These are phyloP conservation scores for Epichloe gansuensis DNA, from an alignment of 2,329 filamentous ascomycete genomes.

Conservation along the genomic window DNA sequence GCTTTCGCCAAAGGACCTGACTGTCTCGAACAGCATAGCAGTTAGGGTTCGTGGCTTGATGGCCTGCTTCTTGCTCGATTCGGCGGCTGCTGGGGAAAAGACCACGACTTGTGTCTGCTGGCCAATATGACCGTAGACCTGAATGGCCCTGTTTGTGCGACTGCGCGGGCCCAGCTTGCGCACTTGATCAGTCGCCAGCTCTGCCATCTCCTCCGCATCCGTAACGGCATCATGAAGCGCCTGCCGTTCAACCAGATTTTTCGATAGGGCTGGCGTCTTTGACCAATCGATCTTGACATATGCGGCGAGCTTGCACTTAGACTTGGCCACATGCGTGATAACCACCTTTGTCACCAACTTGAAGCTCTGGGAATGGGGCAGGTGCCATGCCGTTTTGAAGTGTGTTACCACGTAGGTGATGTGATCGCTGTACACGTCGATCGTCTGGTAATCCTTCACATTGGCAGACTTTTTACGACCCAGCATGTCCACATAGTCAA, in stretches of 20 bases:
- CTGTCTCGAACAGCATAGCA: conserved; percentile 58
- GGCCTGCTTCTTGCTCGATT: conserved; percentile 39
- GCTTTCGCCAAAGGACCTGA: conserved; percentile 62
- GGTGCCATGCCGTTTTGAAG: conserved; percentile 60
- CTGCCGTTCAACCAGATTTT: conserved; percentile 50
- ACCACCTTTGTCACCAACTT: conserved; percentile 80
- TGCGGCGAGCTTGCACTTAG: conserved; percentile 79
- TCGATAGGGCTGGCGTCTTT: conserved; percentile 47
- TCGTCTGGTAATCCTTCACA: conserved; percentile 71
- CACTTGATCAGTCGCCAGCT: conserved; percentile 66
- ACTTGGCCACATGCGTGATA: conserved; percentile 86
- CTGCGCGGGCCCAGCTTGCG: conserved; percentile 59
- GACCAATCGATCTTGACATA: conserved; percentile 84
- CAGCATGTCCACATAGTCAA: conserved; percentile 52
- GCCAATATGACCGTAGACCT: conserved; percentile 66
- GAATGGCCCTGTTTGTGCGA: conserved; percentile 63
- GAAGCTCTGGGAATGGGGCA: conserved; percentile 70
- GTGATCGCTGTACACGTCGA: conserved; percentile 72
- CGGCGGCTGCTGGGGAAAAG: conserved; percentile 39
- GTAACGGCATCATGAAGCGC: conserved; percentile 63
- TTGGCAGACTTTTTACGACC: conserved; percentile 47
- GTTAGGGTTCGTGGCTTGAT: conserved; percentile 51
- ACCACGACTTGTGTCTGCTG: conserved; percentile 51
- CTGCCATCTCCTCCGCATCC: conserved; percentile 61
- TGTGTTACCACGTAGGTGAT: conserved; percentile 53